Conservation (phyloP, 495 filamentous ascomycete species). For the Jackrogersella minutella region DNA sequence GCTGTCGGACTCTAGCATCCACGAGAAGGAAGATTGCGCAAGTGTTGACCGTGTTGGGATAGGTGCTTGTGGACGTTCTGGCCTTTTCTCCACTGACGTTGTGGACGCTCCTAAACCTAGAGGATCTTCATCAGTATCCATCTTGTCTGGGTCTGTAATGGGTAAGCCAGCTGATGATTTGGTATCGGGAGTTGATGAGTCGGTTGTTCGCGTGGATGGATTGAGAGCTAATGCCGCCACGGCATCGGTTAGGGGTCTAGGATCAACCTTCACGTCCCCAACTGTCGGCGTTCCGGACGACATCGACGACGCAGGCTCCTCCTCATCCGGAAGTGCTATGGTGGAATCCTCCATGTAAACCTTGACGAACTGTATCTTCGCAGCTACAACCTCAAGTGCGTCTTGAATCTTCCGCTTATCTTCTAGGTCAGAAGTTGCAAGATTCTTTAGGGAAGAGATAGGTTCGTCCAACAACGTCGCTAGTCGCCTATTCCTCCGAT, state of each 20-base stretch:
- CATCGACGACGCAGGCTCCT: conserved; percentile 32
- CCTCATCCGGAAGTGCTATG: conserved; percentile 61
- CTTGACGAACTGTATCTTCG: conserved; percentile 80
- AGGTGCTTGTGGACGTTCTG: conserved; percentile 16
- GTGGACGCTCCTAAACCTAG: conserved; percentile 19
- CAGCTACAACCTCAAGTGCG: conserved; percentile 69
- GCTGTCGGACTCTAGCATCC: conserved; percentile 80
- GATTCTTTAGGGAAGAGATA: conserved; percentile 69
- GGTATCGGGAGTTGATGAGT: neutral
- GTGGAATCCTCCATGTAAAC: conserved; percentile 74
- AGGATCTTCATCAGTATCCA: conserved; percentile 25
- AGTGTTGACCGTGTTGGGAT: conserved; percentile 72
- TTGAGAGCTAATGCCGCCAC: conserved; percentile 38
- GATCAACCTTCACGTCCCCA: conserved; percentile 20
- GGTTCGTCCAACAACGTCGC: conserved; percentile 76
- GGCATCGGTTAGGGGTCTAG: conserved; percentile 31
- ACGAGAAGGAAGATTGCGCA: conserved; percentile 88
- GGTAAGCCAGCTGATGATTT: conserved; percentile 3
- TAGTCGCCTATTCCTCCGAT: conserved; percentile 75
- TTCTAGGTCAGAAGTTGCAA: conserved; percentile 51
- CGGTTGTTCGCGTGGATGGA: conserved; percentile 7
- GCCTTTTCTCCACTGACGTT: conserved; percentile 25
- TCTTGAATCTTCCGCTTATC: conserved; percentile 51
- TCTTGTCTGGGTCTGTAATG: conserved; percentile 18
- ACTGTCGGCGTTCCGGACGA: conserved; percentile 12